Base-by-base conservation (phyloP, 140 eudicot species). In the Senecio squalidus region DNA sequence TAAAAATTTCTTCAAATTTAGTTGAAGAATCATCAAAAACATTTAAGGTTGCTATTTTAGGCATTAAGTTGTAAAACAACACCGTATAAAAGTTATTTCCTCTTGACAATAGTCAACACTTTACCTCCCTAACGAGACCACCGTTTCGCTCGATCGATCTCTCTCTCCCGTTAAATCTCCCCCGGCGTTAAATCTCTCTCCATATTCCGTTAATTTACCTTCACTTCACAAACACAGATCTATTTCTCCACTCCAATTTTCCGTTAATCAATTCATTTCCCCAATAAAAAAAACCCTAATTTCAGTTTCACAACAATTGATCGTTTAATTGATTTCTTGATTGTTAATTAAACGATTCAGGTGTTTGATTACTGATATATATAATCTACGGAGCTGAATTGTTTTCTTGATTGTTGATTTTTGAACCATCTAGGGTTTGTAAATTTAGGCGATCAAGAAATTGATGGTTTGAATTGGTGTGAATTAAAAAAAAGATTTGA, bases 231-330 rank as follows among this genome's bases (percentile, higher is more conserved):
- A 14, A 33, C 27, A 40, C 1, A 65, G 64, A 58, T 48, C 72
- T 38, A 38, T 18, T 40, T 40, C 15, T 40, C 20, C 33, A 40
- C 1, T 58, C 62, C 48, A 49, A 68, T 30, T 31, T 24, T 18
- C 14, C 10, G 20, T 13, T 55, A 13, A 29, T 54, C 11, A 22
- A 60, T 45, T 47, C 63, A 47, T 54, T 43, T 62, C 29, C 36
- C 67, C 25, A 58, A 36, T 6, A 34, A 34, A 61, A 28, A 55
- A 55, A 51, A 64, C 77, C 81, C 79, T 73, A 77, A 68, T 67
- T 43, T 1, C 2, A 55, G 39, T 58, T 9, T 49, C 8, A 18
- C 48, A 59, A 53, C n/a, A n/a, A 2, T 49, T 31, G 17, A 26
- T 27, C 24, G 48, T 44, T 14, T 13, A 18, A 17, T 44, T 57